These are phyloP conservation scores for Fusarium sp. DNA, from an alignment of 2,329 filamentous ascomycete genomes.

Conservation along the genomic window DNA sequence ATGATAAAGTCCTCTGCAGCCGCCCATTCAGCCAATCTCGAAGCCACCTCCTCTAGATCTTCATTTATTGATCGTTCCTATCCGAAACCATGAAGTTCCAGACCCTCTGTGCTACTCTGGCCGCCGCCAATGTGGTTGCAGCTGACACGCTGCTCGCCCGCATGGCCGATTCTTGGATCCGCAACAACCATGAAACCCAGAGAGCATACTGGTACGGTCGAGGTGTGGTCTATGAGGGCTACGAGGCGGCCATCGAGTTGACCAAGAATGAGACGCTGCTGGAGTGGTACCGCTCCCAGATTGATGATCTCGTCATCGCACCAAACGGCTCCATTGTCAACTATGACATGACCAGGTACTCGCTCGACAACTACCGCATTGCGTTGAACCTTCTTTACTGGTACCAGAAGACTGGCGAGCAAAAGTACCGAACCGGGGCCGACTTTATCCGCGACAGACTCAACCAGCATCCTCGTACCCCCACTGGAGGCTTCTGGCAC, in stretches of 20 bases:
- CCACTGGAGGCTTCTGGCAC: constrained; percentile 67
- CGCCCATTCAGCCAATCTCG: constrained; percentile 8
- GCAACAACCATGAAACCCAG: constrained; percentile 36
- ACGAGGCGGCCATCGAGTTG: constrained; percentile 49
- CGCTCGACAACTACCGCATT: constrained; percentile 64
- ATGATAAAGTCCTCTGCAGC: not conserved
- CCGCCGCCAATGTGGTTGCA: constrained; percentile 26
- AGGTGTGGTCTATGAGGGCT: constrained; percentile 35
- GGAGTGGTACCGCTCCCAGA: constrained; percentile 57
- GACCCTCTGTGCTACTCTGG: constrained; percentile 28
- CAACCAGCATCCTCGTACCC: constrained; percentile 61
- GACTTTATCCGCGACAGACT: constrained; percentile 59
- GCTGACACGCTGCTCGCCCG: constrained; percentile 29
- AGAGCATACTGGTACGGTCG: constrained; percentile 39
- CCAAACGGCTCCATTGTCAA: constrained; percentile 56
- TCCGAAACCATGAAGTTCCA: constrained; percentile 34
- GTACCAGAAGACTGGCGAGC: constrained; percentile 58
- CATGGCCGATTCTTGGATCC: constrained; percentile 38
- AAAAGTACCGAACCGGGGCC: constrained; percentile 63
- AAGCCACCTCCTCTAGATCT: not conserved
- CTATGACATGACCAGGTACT: constrained; percentile 62
- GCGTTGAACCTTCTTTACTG: constrained; percentile 64
- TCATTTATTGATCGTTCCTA: not conserved
- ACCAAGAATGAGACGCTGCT: constrained; percentile 57
- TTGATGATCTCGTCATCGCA: constrained; percentile 59